A percentile compares a stretch with the other conserved stretches of the same genome.
phyloP scores from a whole-genome alignment of 768 basidiomycete species.

The Boletus patriciae region DNA sequence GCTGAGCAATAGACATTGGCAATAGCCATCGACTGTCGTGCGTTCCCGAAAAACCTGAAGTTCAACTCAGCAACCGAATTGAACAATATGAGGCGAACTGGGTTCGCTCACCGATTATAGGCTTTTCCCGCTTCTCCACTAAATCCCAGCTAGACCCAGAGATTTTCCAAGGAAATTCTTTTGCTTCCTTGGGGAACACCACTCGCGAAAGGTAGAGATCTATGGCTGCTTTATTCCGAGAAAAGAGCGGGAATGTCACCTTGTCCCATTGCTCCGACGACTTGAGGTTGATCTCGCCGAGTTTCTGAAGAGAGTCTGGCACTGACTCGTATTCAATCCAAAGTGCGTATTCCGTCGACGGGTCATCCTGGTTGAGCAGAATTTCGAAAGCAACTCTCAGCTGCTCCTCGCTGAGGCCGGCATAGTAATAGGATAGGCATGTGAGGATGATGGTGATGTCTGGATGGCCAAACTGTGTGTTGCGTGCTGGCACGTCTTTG shows the following conservation, averaged over 20 bases:
- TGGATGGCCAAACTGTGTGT: slow-evolving; percentile 39
- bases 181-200: slow-evolving; percentile 37
- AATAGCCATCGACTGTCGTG: slow-evolving; percentile 39
- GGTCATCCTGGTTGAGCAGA: slow-evolving; percentile 3
- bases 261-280: slow-evolving; percentile 10
- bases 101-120: slow-evolving; percentile 5
- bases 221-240: neutral
- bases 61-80: neutral
- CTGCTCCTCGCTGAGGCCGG: slow-evolving; percentile 2
- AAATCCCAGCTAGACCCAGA: slow-evolving; percentile 37
- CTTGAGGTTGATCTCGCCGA: neutral
- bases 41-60: slow-evolving; percentile 39
- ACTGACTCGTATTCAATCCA: neutral
- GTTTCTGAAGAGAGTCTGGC: neutral
- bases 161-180: slow-evolving; percentile 33
- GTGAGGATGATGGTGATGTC: slow-evolving; percentile 35
- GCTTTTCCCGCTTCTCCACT: slow-evolving; percentile 20
- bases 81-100: neutral
- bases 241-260: neutral
- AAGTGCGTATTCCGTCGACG: neutral
- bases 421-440: slow-evolving; percentile 35
- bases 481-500: slow-evolving; percentile 32
- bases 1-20: slow-evolving; percentile 32
- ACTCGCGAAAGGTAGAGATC: slow-evolving; percentile 25
- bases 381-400: neutral